A percentile compares a stretch with the other conserved stretches of the same genome.
Conservation (phyloP, 768 basidiomycete genomes). For the Russula compacta region DNA sequence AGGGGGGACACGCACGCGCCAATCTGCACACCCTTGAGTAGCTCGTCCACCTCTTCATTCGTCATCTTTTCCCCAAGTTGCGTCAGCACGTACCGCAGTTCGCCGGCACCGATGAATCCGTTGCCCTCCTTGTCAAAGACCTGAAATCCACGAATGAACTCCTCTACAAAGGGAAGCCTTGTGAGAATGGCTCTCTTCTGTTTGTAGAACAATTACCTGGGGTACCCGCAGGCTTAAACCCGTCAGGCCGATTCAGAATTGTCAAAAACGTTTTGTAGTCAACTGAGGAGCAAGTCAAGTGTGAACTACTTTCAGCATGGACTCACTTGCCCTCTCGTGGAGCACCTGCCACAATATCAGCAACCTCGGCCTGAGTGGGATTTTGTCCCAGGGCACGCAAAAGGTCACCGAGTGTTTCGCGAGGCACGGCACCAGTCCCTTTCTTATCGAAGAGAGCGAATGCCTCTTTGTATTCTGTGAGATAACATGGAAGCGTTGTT, state of each 20-base stretch:
- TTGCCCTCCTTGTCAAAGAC: slow-evolving; percentile 97
- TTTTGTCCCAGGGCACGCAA: slow-evolving; percentile 94
- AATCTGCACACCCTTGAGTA: slow-evolving; percentile 92
- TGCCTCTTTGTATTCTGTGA: slow-evolving; percentile 86
- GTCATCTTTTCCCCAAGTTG: slow-evolving; percentile 98
- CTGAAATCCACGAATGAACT: slow-evolving; percentile 98
- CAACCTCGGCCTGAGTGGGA: slow-evolving; percentile 97
- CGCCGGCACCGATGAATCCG: slow-evolving; percentile 85
- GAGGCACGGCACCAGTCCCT: slow-evolving; percentile 82
- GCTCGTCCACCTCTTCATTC: slow-evolving; percentile 96
- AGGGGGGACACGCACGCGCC: slow-evolving; percentile 51
- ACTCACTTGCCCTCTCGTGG: slow-evolving; percentile 62
- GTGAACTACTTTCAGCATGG: neutral
- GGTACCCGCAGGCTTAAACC: slow-evolving; percentile 95
- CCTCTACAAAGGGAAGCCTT: slow-evolving; percentile 46
- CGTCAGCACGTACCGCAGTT: slow-evolving; percentile 73
- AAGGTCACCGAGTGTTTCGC: slow-evolving; percentile 85
- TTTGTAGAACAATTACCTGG: slow-evolving; percentile 52
- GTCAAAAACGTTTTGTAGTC: slow-evolving; percentile 87
- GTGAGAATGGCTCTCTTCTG: neutral
- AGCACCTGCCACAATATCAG: slow-evolving; percentile 61
- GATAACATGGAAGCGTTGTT: neutral
- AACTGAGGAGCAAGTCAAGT: slow-evolving; percentile 38
- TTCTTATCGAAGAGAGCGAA: slow-evolving; percentile 98
- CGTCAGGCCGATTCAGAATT: slow-evolving; percentile 91